Evolutionary conservation across 2,329 filamentous ascomycete species (phyloP).

Genomic region (Colletotrichum phormii): DNA sequence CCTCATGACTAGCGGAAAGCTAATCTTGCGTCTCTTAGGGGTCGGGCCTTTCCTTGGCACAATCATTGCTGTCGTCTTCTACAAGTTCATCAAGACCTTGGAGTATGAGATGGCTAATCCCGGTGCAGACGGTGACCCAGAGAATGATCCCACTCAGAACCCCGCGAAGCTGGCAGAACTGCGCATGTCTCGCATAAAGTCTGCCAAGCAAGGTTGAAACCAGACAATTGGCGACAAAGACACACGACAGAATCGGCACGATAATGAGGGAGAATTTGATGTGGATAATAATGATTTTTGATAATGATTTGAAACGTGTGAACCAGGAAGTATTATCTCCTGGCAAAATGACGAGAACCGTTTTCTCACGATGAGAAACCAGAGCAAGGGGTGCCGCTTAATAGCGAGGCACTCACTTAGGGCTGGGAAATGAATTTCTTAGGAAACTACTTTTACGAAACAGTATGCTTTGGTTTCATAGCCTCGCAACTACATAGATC

Average conservation of each 20-base stretch:
- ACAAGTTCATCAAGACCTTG: constrained; percentile 54
- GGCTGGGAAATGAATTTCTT: background rate
- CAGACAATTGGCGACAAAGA: background rate
- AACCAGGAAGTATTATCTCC: background rate
- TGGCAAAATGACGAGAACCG: background rate
- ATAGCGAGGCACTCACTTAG: background rate
- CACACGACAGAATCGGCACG: constrained; percentile 6
- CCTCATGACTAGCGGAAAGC: background rate
- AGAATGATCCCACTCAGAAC: constrained; percentile 57
- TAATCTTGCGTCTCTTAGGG: constrained; percentile 40
- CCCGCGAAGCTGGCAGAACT: constrained; percentile 50
- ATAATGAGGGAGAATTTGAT: constrained; percentile 19
- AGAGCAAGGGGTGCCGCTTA: background rate
- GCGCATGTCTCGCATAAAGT: constrained; percentile 33
- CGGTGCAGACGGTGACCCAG: constrained; percentile 56
- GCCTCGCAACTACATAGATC: no score
- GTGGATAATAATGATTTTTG: constrained; percentile 23
- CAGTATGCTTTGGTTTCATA: background rate
- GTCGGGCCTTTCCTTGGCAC: constrained; percentile 49
- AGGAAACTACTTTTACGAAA: background rate
- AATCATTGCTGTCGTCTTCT: constrained; percentile 50
- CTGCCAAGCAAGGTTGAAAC: constrained; percentile 18
- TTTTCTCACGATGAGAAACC: background rate
- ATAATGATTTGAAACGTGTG: constrained; percentile 20
- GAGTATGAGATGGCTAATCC: constrained; percentile 60